Conservation (phyloP, 306 rosid species). For the Ormosia semicastrata region DNA sequence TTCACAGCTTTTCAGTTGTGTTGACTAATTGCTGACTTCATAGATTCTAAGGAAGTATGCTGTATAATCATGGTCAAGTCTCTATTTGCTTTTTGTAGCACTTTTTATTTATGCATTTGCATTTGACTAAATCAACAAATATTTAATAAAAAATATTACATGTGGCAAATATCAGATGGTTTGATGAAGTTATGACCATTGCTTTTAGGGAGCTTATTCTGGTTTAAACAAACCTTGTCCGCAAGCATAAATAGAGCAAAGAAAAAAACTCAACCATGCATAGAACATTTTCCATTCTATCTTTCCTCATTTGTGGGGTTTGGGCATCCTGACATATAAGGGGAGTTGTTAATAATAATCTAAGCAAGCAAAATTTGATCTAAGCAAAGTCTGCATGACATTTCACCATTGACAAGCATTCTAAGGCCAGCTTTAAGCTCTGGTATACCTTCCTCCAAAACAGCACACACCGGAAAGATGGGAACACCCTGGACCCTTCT, state of each 20-base stretch:
- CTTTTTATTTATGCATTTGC: too few relatives aligned
- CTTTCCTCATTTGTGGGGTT: neutral
- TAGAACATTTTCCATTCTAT: neutral
- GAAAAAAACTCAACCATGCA: neutral
- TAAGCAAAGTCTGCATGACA: conserved; percentile 43
- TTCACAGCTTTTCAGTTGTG: too few relatives aligned
- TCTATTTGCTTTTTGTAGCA: neutral
- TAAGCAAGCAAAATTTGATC: conserved; percentile 64
- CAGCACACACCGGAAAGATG: conserved; percentile 80
- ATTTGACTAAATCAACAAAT: too few relatives aligned
- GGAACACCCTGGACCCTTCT: conserved; percentile 67
- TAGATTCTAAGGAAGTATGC: neutral
- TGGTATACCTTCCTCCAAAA: conserved; percentile 78
- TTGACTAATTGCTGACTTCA: too few relatives aligned
- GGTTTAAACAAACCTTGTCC: neutral
- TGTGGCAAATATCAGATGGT: neutral
- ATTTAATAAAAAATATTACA: neutral
- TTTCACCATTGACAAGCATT: conserved; percentile 74
- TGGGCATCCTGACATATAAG: neutral
- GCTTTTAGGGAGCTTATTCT: neutral
- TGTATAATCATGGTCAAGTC: neutral
- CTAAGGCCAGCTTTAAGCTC: conserved; percentile 79
- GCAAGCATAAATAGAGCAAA: too few relatives aligned
- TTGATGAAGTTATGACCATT: neutral
- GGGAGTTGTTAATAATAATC: neutral